Evolutionary conservation across 176 grass and related monocot species (phyloP).

Genomic region (Avena atlantica): DNA sequence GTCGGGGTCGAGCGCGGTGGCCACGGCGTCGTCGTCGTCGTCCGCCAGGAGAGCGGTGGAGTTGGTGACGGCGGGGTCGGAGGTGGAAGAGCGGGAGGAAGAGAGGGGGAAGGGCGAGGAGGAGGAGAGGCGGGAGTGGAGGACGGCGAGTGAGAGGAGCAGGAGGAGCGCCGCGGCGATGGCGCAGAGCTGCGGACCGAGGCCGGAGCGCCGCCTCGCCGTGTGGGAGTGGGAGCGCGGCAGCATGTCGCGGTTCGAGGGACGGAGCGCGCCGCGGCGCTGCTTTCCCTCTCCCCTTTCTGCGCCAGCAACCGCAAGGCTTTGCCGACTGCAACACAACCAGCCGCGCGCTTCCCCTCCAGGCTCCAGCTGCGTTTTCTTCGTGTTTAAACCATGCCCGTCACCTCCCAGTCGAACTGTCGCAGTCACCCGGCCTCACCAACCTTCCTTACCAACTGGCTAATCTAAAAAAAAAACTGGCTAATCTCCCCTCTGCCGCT

Average conservation of each 20-base stretch:
- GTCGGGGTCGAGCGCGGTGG: constrained; percentile 41
- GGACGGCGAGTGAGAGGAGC: constrained; percentile 78
- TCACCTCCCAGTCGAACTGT: constrained; percentile 28
- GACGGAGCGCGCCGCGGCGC: constrained; percentile 5
- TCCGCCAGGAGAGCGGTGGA: constrained; percentile 45
- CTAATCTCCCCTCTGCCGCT: no score
- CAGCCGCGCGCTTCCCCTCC: constrained; percentile 32
- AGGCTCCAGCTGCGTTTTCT: constrained; percentile 13
- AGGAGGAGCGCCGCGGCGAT: constrained; percentile 75
- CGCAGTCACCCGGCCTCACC: constrained; percentile 39
- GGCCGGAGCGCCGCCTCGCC: constrained; percentile 70
- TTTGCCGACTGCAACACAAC: background rate
- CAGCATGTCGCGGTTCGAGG: constrained; percentile 45
- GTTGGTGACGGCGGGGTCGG: constrained; percentile 37
- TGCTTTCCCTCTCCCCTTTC: constrained; percentile 13
- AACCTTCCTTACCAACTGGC: constrained; percentile 2
- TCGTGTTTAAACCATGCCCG: constrained; percentile 47
- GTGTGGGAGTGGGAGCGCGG: constrained; percentile 68
- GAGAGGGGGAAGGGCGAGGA: constrained; percentile 41
- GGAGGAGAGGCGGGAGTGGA: constrained; percentile 77
- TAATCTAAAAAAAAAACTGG: no score
- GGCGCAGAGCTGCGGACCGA: constrained; percentile 74
- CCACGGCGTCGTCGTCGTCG: constrained; percentile 43
- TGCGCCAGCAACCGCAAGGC: background rate
- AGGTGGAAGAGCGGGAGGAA: constrained; percentile 34